Base-by-base conservation (phyloP, 495 filamentous ascomycete genomes). In the Aspergillus biplanus region DNA sequence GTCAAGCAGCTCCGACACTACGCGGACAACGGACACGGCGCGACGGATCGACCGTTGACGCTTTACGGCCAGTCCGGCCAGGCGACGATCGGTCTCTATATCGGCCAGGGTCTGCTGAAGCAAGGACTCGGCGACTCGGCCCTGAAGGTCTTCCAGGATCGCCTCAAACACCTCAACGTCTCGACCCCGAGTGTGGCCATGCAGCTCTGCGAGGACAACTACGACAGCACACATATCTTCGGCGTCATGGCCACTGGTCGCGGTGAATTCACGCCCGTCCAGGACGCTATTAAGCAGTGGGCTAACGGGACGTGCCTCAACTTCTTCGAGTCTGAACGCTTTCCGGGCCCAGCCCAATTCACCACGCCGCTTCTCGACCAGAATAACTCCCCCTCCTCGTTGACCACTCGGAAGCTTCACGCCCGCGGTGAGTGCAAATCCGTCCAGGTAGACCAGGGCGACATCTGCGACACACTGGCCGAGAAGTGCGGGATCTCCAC, bases 401-500 rank as follows among this genome's bases (percentile, higher is more conserved):
- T 46, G 18, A 9, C 31, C 46, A 42, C 42, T 5, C 61, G 12
- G 13, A 7, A n/a, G 15, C 7, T 57, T 8, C 32, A 27, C 34
- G 52, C 53, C 47, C 53, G 44, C 13, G 46, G 49, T 9, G 56
- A 49, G n/a, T 63, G 61, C 34, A 15, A 7, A 2, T 71, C 71
- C 1, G 52, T 70, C 3, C 61, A 70, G 58, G 75, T 73, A 12
- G 56, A 52, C 34, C 44, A 65, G 2, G 77, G 76, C 32, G 79
- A 84, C 53, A 54, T 44, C 34, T 84, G 81, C 44, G 67, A 15
- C 18, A 44, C 69, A 0, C 70, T 84, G n/a, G 80, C 75, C 2
- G 42, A 59, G 3, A 66, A 71, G 55, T 84, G 83, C 64, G 77
- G 76, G 13, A 81, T 84, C n/a, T 67, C 73, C 8, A 39, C 37